A percentile compares a stretch with the other conserved stretches of the same genome.
Evolutionary conservation across 2,329 filamentous ascomycete genomes (phyloP).

Genomic region (Fusarium azukiicola): DNA sequence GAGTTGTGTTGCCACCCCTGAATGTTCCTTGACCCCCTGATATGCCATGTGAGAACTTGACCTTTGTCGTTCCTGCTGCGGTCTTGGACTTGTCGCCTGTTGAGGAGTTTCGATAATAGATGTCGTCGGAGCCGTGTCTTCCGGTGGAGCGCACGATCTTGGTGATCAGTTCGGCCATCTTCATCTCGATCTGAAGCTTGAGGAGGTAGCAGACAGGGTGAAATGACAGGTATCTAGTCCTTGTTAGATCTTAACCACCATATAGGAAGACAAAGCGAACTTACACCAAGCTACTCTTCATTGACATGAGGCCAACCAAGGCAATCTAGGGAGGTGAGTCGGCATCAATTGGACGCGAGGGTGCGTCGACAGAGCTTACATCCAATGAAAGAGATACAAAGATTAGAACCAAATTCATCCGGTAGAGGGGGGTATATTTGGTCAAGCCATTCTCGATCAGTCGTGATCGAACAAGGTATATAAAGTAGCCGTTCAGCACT

Average conservation of each 20-base stretch:
- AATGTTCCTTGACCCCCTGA: constrained; percentile 16
- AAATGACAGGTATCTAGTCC: constrained; percentile 54
- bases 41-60: background rate
- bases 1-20: constrained; percentile 6
- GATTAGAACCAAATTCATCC: constrained; percentile 55
- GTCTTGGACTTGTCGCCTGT: constrained; percentile 19
- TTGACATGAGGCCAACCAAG: constrained; percentile 54
- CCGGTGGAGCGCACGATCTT: constrained; percentile 52
- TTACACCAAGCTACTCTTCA: constrained; percentile 53
- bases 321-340: constrained; percentile 33
- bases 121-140: constrained; percentile 14
- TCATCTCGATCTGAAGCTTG: constrained; percentile 74
- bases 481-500: constrained; percentile 72
- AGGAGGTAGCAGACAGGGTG: constrained; percentile 71
- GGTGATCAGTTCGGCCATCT: constrained; percentile 71
- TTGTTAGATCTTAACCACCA: background rate
- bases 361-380: background rate
- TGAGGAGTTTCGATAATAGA: constrained; percentile 33
- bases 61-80: background rate
- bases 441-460: constrained; percentile 70
- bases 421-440: constrained; percentile 70
- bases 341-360: fast-evolving
- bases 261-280: background rate
- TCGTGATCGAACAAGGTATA: constrained; percentile 67
- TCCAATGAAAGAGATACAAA: constrained; percentile 53